Conservation (phyloP, 306 rosid species). For the Luffa aegyptiaca region DNA sequence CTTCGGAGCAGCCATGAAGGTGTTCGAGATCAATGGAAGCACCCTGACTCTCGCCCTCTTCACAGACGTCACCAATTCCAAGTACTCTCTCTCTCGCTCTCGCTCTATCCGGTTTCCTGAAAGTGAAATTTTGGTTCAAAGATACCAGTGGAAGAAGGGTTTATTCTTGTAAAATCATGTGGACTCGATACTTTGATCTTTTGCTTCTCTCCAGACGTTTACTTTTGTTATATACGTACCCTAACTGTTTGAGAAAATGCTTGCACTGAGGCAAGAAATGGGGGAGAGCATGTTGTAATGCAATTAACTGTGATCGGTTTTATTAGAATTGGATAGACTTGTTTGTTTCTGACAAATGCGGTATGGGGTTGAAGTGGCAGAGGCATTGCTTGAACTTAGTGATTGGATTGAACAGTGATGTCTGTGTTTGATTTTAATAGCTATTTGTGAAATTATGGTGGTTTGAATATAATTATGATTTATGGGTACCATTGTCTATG, state of each 20-base stretch:
- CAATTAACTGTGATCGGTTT: neutral
- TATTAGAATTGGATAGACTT: neutral
- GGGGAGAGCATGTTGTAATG: neutral
- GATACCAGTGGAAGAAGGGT: neutral
- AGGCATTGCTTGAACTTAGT: neutral
- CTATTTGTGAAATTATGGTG: neutral
- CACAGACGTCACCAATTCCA: constrained; percentile 65
- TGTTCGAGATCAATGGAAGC: constrained; percentile 39
- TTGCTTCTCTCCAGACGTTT: neutral
- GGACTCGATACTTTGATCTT: neutral
- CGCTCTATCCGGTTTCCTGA: neutral
- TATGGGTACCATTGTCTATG: neutral
- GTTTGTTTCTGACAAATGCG: neutral
- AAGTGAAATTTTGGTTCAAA: neutral
- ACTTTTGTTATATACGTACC: neutral
- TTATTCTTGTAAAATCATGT: neutral
- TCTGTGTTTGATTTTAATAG: neutral
- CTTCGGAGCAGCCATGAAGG: constrained; percentile 44
- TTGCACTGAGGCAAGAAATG: neutral
- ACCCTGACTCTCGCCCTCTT: constrained; percentile 55
- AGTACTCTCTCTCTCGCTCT: constrained; percentile 30
- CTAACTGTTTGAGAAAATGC: constrained; percentile 1
- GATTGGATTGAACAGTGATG: constrained; percentile 3
- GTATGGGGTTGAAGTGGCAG: neutral
- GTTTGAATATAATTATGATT: neutral